A percentile compares a stretch with the other conserved stretches of the same genome.
phyloP scores from a whole-genome alignment of 2,329 filamentous ascomycete genomes.

The Arthrocladium fulminans region DNA sequence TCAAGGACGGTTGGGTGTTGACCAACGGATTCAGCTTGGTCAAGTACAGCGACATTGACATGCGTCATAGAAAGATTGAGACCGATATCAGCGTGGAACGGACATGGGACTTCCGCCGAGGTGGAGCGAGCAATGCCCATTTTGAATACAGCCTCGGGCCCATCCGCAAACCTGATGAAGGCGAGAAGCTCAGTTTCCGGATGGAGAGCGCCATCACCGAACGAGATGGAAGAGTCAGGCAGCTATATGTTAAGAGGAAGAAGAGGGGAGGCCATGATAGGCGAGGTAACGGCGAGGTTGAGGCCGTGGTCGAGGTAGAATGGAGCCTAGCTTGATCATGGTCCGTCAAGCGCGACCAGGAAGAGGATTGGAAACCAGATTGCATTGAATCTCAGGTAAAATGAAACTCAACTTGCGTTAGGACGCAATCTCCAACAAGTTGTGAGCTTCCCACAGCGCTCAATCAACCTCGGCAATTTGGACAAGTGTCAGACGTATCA shows the following conservation, averaged over 20 bases:
- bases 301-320: conserved; percentile 6
- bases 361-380: not conserved
- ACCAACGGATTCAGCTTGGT: conserved; percentile 53
- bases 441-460: no score
- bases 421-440: no score
- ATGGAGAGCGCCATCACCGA: conserved; percentile 40
- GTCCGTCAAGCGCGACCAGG: no score
- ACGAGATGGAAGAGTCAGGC: conserved; percentile 39
- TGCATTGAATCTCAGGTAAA: not conserved
- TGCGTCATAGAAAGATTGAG: conserved; percentile 27
- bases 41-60: conserved; percentile 35
- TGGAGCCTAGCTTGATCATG: conserved; percentile 5
- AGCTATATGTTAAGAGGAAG: conserved; percentile 43
- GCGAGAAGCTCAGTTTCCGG: conserved; percentile 45
- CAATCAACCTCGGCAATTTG: no score
- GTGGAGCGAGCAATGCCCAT: conserved; percentile 32
- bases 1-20: conserved; percentile 41
- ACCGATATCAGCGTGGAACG: conserved; percentile 41
- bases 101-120: conserved; percentile 42
- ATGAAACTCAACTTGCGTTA: no score
- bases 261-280: not conserved
- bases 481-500: no score
- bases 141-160: conserved; percentile 49
- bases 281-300: not conserved
- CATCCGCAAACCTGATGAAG: conserved; percentile 33